phyloP scores from a whole-genome alignment of 164 flowering plant genomes.

The Litsea cubeba region DNA sequence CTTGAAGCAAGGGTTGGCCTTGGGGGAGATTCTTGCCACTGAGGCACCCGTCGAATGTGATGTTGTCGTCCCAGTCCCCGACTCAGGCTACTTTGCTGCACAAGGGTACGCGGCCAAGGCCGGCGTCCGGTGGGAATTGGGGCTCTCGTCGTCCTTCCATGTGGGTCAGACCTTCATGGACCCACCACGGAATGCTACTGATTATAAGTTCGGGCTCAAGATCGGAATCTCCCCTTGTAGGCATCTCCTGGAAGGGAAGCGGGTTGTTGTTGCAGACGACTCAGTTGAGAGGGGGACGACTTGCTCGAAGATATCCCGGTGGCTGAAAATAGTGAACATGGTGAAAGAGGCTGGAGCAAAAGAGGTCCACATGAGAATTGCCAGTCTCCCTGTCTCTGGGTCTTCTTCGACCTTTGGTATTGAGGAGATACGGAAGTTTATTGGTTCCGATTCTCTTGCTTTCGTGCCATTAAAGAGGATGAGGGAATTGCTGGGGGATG shows the following conservation, averaged over 20 bases:
- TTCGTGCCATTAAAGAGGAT: conserved; percentile 60
- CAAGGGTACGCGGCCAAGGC: conserved; percentile 81
- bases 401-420: conserved; percentile 80
- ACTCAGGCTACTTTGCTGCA: conserved; percentile 89
- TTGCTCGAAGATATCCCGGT: conserved; percentile 74
- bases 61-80: conserved; percentile 90
- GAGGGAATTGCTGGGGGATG: conserved; percentile 44
- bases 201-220: conserved; percentile 64
- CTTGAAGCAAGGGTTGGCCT: conserved; percentile 52
- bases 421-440: conserved; percentile 64
- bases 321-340: conserved; percentile 11
- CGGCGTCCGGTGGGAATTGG: conserved; percentile 75
- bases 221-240: conserved; percentile 72
- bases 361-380: conserved; percentile 96
- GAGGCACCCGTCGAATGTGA: conserved; percentile 89
- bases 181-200: conserved; percentile 81
- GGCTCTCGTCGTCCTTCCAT: conserved; percentile 72
- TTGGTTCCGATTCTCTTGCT: conserved; percentile 81
- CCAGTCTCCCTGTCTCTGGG: conserved; percentile 78
- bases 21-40: conserved; percentile 73
- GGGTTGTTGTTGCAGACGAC: conserved; percentile 95
- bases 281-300: conserved; percentile 92
- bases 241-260: conserved; percentile 71
- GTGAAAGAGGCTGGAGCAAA: conserved; percentile 84
- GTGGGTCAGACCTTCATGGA: conserved; percentile 89